phyloP scores from a whole-genome alignment of 2,329 filamentous ascomycete species.

The Nothophoma quercina region DNA sequence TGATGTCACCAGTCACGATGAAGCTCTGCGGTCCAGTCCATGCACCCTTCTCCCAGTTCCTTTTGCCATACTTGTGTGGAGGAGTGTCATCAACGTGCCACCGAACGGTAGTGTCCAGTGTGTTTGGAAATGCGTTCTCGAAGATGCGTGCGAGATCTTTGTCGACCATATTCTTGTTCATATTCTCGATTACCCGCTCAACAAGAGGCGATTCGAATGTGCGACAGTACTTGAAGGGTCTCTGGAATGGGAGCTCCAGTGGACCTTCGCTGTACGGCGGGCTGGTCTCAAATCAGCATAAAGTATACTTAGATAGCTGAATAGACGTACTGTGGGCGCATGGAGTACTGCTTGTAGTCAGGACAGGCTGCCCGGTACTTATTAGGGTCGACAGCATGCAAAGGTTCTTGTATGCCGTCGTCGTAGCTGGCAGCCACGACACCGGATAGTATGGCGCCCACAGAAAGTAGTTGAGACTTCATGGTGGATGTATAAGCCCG shows the following conservation, averaged over 20 bases:
- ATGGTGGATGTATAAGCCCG: constrained; percentile 9
- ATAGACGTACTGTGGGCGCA: constrained; percentile 62
- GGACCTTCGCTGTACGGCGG: constrained; percentile 81
- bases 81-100: constrained; percentile 76
- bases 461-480: constrained; percentile 22
- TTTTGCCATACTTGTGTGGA: constrained; percentile 50
- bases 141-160: constrained; percentile 91
- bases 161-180: constrained; percentile 81
- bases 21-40: constrained; percentile 92
- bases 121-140: constrained; percentile 94
- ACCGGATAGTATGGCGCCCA: constrained; percentile 22
- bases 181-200: constrained; percentile 83
- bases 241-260: constrained; percentile 82
- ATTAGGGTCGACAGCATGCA: constrained; percentile 41
- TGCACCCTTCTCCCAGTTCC: constrained; percentile 54
- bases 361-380: constrained; percentile 64
- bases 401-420: constrained; percentile 39
- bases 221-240: constrained; percentile 80
- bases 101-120: constrained; percentile 85
- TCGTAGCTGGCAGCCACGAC: constrained; percentile 19
- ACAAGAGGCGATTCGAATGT: constrained; percentile 89
- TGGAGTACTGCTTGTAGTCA: constrained; percentile 69
- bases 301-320: no score
- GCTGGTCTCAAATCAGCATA: constrained; percentile 54
- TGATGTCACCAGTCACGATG: constrained; percentile 91